Base-by-base conservation (phyloP, 2,329 filamentous ascomycete species). In the Epichloe baconii region DNA sequence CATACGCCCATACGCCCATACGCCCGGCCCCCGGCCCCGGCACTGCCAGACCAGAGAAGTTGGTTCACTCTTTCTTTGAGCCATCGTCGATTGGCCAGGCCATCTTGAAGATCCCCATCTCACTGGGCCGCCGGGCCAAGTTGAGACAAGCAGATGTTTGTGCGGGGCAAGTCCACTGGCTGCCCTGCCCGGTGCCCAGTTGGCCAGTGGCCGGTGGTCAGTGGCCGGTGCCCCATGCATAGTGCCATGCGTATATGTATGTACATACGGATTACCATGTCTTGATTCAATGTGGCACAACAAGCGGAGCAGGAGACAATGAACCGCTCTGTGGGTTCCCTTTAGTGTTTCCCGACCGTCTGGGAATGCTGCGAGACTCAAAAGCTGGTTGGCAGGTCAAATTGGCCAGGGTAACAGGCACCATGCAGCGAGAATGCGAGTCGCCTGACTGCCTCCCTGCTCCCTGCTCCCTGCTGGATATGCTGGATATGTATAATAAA, bases 331-430 rank as follows among this genome's bases (percentile, higher is more conserved):
- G 62, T 62, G 63, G 61, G 61, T 58, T 52, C 45, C 51, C 42
- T 48, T 44, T 57, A 58, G 56, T 57, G 58, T 58, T 61, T 65
- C 58, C 60, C 64, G 63, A 60, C 58, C 61, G 56, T 64, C 62
- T 65, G 64, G 64, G 58, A 64, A 60, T 55, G 55, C 55, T 58
- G 60, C 57, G 49, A 59, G 57, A 53, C 53, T 54, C 61, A 56
- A 55, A 53, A 57, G 53, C 57, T 58, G 56, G 51, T 52, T 49
- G 51, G 51, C 23, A 17, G n/a, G 42, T 12, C n/a, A n/a, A 7
- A 10, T 4, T 4, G 23, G 23, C 19, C 41, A 48, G 46, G 50
- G 42, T 44, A n/a, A 14, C 12, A 44, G 17, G 3, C 44, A 8
- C 19, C 38, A 34, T 47, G 44, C 44, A 47, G 44, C 43, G 37